Base-by-base conservation (phyloP, 23 red algal species). In the Chondrus crispus region DNA sequence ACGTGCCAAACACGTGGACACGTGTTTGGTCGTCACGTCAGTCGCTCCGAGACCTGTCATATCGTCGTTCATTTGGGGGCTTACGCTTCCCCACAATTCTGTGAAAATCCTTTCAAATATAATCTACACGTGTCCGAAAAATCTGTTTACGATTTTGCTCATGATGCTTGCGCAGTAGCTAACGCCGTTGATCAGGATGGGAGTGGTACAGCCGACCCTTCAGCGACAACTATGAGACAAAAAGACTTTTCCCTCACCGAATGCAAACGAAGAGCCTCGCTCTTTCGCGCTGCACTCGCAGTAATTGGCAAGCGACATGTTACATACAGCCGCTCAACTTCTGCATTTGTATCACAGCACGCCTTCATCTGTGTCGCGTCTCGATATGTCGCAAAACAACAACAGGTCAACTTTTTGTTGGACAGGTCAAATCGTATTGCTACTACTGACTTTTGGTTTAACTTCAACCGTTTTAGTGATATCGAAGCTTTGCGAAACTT, bases 391-490 rank as follows among this genome's bases (percentile, higher is more conserved):
- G 35, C 60, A 22, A 32, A n/a, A 1, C 26, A 9, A 32, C 60
- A 66, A 32, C 60, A 66, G n/a, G n/a, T n/a, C n/a, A n/a, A n/a
- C n/a, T n/a, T n/a, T n/a, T n/a, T n/a, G n/a, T n/a, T n/a, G n/a
- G 41, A 60, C 46, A 33, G 78, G n/a, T 54, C 52, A 20, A 38
- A 53, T 28, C 45, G 45, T n/a, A 83, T 83, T 57, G 46, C 52
- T 58, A 7, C 52, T 37, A 83, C 32, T 14, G 46, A 62, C 44
- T 77, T 40, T 48, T 39, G 9, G 9, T 83, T 83, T 62, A 83
- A 83, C 37, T 71, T 86, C 47, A 71, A 53, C 70, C 1, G 45
- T 71, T 86, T 45, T 30, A 71, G 22, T n/a, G 58, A 86, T 36
- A 44, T 16, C 22, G 40, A 70, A 69, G 11, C 39, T 0, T 29